phyloP scores from a whole-genome alignment of 306 rosid genomes.

The Lagenaria siceraria region DNA sequence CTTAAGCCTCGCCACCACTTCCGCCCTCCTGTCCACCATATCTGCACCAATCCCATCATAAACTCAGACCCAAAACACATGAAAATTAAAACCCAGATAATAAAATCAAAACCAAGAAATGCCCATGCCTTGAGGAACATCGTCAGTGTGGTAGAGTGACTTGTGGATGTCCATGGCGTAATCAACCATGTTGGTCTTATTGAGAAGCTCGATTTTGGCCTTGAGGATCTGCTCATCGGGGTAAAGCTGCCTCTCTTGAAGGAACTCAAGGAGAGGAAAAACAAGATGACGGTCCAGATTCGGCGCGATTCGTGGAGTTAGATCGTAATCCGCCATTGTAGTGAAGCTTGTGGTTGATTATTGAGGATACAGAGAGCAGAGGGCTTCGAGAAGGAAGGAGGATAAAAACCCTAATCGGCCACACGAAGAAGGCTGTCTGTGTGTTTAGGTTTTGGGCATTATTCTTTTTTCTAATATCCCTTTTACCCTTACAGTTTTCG shows the following conservation, averaged over 20 bases:
- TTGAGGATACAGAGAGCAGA: neutral
- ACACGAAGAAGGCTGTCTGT: neutral
- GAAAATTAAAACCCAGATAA: neutral
- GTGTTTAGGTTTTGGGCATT: neutral
- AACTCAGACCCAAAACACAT: neutral
- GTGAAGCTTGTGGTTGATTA: neutral
- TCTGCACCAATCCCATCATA: constrained; percentile 12
- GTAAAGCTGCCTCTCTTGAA: constrained; percentile 65
- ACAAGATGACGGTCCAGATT: constrained; percentile 72
- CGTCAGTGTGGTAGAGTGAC: constrained; percentile 75
- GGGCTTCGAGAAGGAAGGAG: neutral
- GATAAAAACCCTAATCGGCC: constrained; percentile 4
- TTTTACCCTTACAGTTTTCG: neutral
- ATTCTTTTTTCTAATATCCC: neutral
- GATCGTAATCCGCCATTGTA: constrained; percentile 70
- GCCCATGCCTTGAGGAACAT: constrained; percentile 50
- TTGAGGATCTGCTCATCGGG: constrained; percentile 70
- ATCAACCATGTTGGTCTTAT: constrained; percentile 91
- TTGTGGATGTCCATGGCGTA: constrained; percentile 94
- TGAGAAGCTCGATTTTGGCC: constrained; percentile 79
- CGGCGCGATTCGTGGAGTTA: constrained; percentile 79
- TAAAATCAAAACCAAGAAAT: neutral
- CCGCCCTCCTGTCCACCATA: constrained; percentile 37
- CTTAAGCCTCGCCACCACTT: constrained; percentile 44
- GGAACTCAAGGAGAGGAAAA: constrained; percentile 78